Evolutionary conservation across 164 flowering plant genomes (phyloP).

Genomic region (Malania oleifera): DNA sequence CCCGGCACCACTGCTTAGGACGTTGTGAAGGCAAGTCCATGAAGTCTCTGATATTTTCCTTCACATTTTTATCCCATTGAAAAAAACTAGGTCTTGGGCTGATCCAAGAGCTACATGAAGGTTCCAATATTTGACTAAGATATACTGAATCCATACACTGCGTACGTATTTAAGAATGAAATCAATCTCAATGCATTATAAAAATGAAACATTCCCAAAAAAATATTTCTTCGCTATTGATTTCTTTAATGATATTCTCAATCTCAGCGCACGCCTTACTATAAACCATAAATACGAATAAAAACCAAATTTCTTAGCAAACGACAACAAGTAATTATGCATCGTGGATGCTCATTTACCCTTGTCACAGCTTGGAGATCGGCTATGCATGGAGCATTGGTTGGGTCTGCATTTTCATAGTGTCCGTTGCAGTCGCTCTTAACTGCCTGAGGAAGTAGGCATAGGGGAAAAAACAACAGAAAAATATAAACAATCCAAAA

Average conservation of each 20-base stretch:
- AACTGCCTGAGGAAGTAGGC: slow-evolving; percentile 15
- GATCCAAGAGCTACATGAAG: not conserved
- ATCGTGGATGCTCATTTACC: slow-evolving; percentile 6
- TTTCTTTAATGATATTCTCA: too few species aligned
- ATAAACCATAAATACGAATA: too few species aligned
- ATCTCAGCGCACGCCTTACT: too few species aligned
- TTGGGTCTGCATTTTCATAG: slow-evolving; percentile 22
- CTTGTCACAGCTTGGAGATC: slow-evolving; percentile 16
- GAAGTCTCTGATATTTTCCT: not conserved
- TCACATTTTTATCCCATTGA: not conserved
- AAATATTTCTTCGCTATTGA: too few species aligned
- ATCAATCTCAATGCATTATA: not conserved
- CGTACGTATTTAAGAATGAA: not conserved
- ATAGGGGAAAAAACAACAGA: too few species aligned
- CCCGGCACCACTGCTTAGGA: not conserved
- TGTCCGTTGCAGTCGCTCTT: slow-evolving; percentile 28
- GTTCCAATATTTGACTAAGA: not conserved
- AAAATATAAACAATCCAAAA: too few species aligned
- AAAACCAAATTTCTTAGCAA: too few species aligned
- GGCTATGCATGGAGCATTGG: slow-evolving; percentile 17
- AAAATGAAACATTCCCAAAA: too few species aligned
- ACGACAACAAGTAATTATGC: too few species aligned
- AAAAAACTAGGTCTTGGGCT: not conserved
- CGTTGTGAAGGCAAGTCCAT: not conserved
- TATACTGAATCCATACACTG: slow-evolving; percentile 10